Conservation (phyloP, 371 early-diverging fungal genomes). For the Ecytonucleospora hepatopenaei region DNA sequence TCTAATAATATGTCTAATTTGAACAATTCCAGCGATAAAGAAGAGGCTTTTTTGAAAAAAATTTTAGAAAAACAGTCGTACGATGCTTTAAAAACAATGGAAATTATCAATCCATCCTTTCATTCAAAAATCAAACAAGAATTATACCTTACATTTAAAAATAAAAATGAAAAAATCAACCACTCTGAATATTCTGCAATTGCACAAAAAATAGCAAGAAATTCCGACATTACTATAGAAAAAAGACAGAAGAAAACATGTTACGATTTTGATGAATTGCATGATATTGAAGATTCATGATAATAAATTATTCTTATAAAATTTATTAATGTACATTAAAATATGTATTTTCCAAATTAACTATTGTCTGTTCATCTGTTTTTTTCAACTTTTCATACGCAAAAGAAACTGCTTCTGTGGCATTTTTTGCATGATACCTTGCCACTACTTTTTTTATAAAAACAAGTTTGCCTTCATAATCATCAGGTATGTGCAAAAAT, state of each 20-base stretch:
- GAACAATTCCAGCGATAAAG: too few relatives aligned
- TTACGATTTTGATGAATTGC: conserved; percentile 9
- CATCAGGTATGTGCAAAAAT: neutral
- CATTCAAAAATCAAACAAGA: too few relatives aligned
- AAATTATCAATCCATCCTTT: too few relatives aligned
- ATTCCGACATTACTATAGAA: neutral
- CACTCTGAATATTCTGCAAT: neutral
- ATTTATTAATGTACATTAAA: conserved; percentile 8
- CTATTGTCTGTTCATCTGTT: neutral
- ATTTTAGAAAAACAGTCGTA: too few relatives aligned
- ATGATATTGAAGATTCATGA: conserved; percentile 5
- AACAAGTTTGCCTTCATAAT: neutral
- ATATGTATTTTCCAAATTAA: neutral
- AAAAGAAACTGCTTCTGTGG: neutral
- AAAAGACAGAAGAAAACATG: neutral
- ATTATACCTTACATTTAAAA: too few relatives aligned
- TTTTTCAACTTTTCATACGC: conserved; percentile 6
- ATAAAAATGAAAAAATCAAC: neutral
- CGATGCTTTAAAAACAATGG: too few relatives aligned
- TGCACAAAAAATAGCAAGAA: neutral
- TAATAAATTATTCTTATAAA: neutral
- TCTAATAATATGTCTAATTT: too few relatives aligned
- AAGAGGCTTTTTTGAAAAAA: too few relatives aligned
- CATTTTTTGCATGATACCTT: neutral
- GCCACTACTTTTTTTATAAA: too few relatives aligned